Evolutionary conservation across 2,329 filamentous ascomycete species (phyloP), one percentile per base, ranked within the genome.

Genomic region (Trichoderma sp.): DNA sequence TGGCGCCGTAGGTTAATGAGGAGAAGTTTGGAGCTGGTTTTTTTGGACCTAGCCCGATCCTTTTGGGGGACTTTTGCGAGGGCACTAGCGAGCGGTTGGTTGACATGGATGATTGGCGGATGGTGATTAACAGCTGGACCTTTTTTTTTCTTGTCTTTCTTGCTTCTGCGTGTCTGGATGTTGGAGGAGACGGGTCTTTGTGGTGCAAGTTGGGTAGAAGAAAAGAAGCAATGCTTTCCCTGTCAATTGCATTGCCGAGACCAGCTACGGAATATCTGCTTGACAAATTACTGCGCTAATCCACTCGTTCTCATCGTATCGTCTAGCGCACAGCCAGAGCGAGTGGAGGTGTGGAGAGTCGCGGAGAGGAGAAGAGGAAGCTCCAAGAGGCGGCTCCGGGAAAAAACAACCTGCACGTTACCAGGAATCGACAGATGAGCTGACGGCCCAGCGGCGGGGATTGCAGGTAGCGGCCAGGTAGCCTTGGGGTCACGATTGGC

Each of bases 311-410:
- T 26, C 18, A 65, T 55, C 61, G 37, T 39, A 46, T 46, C 30
- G n/a, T 43, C 28, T 54, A 54, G 63, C 63, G 52, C 39, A 43
- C 39, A 49, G 24, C 63, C 26, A 39, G 39, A 66, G 39, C 63
- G 43, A 24, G 26, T 32, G 59, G 43, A 34, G 43, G 34, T 16
- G 30, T 51, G 63, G 63, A 58, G 63, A 43, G 39, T 5, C 39
- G 39, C 39, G 37, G 63, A 28, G 52, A 49, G 54, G 37, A 46
- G 63, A 66, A 39, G 37, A 56, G 52, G 43, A 32, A 66, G 37
- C 21, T 32, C 46, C 21, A 24, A 24, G 11, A 16, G 52, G 24
- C 32, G 52, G 24, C 32, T 43, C 51, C 21, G 21, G 30, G 5
- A 37, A 13, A 26, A 37, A 14, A n/a, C 13, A 37, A 65, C 61